Evolutionary conservation across 441 rosid species (phyloP), one percentile per base, ranked within the genome.

Genomic region (Viola pubescens): DNA sequence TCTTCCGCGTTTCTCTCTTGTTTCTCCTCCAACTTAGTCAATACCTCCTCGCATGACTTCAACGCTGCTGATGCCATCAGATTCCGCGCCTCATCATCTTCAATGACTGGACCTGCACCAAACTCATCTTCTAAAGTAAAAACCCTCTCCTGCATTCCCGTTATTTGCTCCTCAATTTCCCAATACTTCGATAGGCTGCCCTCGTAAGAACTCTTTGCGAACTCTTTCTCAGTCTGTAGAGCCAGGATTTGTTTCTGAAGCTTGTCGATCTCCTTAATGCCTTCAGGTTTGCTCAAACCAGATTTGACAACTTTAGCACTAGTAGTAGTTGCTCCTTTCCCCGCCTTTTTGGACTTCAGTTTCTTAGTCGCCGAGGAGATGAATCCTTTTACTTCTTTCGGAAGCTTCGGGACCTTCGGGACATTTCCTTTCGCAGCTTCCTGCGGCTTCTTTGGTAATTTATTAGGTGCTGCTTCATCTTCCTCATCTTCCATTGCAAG

Each of bases 211-310:
- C 82, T 79, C 73, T 83, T 90, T 60, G 76, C 79, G 50, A 88
- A 90, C 82, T 94, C 99, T 56, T 94, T 94, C 75, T 80, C 90
- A 0, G 97, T 94, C 52, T 94, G 96, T 37, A 90, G 75, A 14
- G 61, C 80, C 44, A 94, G 82, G 61, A 94, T 85, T 49, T 81
- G 79, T 68, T 85, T 94, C 72, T 90, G 97, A 45, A 86, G 74
- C 82, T 59, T 80, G 46, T 83, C 95, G 14, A 94, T 88, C 82
- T 86, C 82, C 54, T 76, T 54, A 42, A 82, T 75, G 0, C 84
- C 97, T 58, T 86, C 78, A 6, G 75, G 43, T 70, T 83, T 82
- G 66, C 71, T 81, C 74, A 90, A 19, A 42, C 96, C 88, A 0
- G 97, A 90, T 58, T 80, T 89, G 26, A 76, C 66, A 53, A 59